phyloP scores from a whole-genome alignment of 2,329 filamentous ascomycete species.

The Mariannaea elegans region DNA sequence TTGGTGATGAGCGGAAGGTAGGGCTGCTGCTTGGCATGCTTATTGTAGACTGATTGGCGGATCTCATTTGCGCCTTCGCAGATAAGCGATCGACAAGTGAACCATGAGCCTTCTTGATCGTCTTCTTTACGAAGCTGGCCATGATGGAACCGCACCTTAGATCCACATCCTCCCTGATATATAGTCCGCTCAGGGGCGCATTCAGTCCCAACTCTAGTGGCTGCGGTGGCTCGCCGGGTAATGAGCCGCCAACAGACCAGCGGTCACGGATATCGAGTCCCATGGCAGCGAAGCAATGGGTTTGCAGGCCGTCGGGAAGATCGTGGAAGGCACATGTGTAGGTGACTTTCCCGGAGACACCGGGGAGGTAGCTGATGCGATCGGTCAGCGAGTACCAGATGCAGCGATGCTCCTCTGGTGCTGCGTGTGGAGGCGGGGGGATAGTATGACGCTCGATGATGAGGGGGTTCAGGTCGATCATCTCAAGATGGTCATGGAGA shows the following conservation, averaged over 20 bases:
- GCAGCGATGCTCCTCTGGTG: conserved; percentile 75
- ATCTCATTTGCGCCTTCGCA: conserved; percentile 42
- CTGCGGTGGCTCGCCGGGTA: conserved; percentile 74
- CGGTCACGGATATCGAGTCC: conserved; percentile 81
- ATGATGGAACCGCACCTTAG: conserved; percentile 82
- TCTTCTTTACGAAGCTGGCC: conserved; percentile 81
- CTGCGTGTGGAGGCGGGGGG: conserved; percentile 71
- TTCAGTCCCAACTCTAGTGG: conserved; percentile 72
- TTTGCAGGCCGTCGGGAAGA: conserved; percentile 76
- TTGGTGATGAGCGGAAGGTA: conserved; percentile 25
- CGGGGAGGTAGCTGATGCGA: conserved; percentile 78
- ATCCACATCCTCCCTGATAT: conserved; percentile 85
- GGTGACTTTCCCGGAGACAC: conserved; percentile 72
- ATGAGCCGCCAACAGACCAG: conserved; percentile 78
- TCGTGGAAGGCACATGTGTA: conserved; percentile 87
- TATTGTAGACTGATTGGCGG: conserved; percentile 31
- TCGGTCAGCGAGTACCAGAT: conserved; percentile 85
- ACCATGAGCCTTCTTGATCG: conserved; percentile 78
- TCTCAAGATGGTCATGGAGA: conserved; percentile 79
- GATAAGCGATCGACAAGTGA: conserved; percentile 73
- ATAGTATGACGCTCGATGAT: conserved; percentile 77
- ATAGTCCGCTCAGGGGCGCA: conserved; percentile 74
- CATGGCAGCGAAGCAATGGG: conserved; percentile 84
- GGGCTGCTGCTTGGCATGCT: conserved; percentile 17
- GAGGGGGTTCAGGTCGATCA: conserved; percentile 89